A percentile compares a stretch with the other conserved stretches of the same genome.
phyloP scores from a whole-genome alignment of 257 asterid species.

The Gardenia jasminoides region DNA sequence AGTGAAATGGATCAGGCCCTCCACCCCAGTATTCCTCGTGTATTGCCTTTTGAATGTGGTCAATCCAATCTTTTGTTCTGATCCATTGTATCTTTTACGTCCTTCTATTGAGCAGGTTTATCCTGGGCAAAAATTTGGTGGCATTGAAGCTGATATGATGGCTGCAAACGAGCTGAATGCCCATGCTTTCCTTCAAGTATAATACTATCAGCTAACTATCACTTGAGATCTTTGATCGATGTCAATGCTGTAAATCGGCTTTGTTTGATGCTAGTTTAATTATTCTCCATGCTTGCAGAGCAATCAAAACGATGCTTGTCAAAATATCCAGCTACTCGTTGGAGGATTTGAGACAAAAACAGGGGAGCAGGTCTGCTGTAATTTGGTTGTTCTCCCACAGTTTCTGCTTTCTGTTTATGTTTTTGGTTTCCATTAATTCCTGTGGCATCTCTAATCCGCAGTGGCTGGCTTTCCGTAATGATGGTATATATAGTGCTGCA shows the following conservation, averaged over 20 bases:
- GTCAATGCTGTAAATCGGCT: neutral
- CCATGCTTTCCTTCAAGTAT: slow-evolving; percentile 84
- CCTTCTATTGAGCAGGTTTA: slow-evolving; percentile 61
- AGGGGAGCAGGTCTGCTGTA: slow-evolving; percentile 76
- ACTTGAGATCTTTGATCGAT: neutral
- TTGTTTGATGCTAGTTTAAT: slow-evolving; percentile 9
- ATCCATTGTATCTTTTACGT: slow-evolving; percentile 5
- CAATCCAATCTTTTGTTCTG: neutral
- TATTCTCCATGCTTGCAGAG: slow-evolving; percentile 41
- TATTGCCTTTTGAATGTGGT: neutral
- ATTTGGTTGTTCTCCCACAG: slow-evolving; percentile 2
- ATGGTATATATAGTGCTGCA: slow-evolving; percentile 86
- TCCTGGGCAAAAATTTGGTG: slow-evolving; percentile 95
- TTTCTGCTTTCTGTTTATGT: neutral
- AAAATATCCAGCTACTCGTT: slow-evolving; percentile 70
- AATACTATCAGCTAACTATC: slow-evolving; percentile 7
- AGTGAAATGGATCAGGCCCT: too few relatives aligned
- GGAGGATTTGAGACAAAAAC: slow-evolving; percentile 96
- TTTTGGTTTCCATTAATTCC: neutral
- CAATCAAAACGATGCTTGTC: slow-evolving; percentile 43
- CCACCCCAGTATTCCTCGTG: neutral
- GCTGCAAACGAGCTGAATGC: slow-evolving; percentile 93
- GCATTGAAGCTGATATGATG: slow-evolving; percentile 81
- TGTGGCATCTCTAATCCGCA: slow-evolving; percentile 26
- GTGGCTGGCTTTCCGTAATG: slow-evolving; percentile 96